Evolutionary conservation across 495 filamentous ascomycete species (phyloP).

Genomic region (Filosporella fistucella): DNA sequence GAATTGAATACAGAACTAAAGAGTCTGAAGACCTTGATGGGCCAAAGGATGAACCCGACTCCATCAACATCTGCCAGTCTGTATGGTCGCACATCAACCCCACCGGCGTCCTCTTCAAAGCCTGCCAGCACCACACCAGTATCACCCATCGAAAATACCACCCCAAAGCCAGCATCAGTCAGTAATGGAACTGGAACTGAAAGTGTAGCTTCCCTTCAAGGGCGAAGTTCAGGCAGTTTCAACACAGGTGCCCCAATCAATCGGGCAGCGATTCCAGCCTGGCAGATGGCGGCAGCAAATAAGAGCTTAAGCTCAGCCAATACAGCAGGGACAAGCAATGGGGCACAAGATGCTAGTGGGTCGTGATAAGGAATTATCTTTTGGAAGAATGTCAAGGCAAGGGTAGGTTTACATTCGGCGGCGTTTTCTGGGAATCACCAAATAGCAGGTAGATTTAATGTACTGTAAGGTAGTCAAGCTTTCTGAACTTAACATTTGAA

Average conservation of each 20-base stretch:
- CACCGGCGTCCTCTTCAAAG: constrained; percentile 5
- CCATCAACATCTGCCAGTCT: constrained; percentile 29
- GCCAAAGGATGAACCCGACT: constrained; percentile 65
- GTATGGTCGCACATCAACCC: constrained; percentile 7
- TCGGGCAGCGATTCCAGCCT: constrained; percentile 63
- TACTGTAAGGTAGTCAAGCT: no score
- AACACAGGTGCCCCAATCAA: constrained; percentile 37
- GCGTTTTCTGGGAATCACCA: no score
- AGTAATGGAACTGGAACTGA: constrained; percentile 17
- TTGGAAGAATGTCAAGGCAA: no score
- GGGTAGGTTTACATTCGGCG: no score
- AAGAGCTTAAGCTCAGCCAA: constrained; percentile 28
- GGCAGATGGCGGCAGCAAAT: constrained; percentile 69
- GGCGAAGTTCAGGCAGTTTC: constrained; percentile 22
- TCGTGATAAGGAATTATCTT: no score
- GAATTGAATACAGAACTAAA: constrained; percentile 86
- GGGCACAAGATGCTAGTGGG: constrained; percentile 12
- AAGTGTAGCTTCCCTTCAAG: constrained; percentile 16
- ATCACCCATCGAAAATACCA: constrained; percentile 6
- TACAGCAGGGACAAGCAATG: constrained; percentile 9
- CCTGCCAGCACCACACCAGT: constrained; percentile 1
- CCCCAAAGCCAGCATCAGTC: constrained; percentile 23
- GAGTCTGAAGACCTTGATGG: constrained; percentile 84
- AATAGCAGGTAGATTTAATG: no score
- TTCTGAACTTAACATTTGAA: no score